A percentile compares a stretch with the other conserved stretches of the same genome.
Conservation (phyloP, 2,329 filamentous ascomycete species). For the Clarireedia hainanense region DNA sequence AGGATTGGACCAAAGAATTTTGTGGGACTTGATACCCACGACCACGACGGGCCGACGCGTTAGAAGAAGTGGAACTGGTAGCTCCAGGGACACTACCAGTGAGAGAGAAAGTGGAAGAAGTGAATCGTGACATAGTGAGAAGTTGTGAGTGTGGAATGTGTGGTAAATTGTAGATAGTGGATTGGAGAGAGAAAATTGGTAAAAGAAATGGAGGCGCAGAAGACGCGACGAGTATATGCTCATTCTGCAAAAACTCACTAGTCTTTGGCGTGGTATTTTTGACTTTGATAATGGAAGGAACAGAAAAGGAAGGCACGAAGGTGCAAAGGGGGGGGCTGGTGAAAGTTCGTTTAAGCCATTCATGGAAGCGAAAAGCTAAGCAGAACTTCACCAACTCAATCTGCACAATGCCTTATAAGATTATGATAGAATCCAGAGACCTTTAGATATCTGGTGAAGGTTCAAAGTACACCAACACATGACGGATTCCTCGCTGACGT, state of each 20-base stretch:
- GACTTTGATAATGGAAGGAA: background rate
- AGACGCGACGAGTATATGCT: background rate
- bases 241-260: background rate
- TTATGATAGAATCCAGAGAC: too few relatives aligned
- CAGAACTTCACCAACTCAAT: too few relatives aligned
- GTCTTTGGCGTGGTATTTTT: background rate
- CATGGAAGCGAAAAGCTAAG: too few relatives aligned
- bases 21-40: background rate
- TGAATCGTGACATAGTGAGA: background rate
- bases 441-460: too few relatives aligned
- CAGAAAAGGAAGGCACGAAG: background rate
- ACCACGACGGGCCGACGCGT: background rate
- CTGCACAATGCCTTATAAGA: too few relatives aligned
- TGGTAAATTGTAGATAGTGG: background rate
- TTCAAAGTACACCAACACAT: too few relatives aligned
- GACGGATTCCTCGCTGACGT: too few relatives aligned
- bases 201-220: background rate
- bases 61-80: background rate
- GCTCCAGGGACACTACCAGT: background rate
- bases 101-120: background rate
- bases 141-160: background rate
- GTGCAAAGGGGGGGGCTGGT: too few relatives aligned
- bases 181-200: background rate
- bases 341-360: too few relatives aligned
- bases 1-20: background rate